These are phyloP conservation scores for Fraxinus dipetala DNA, from an alignment of 305 asterid species.

Conservation along the genomic window DNA sequence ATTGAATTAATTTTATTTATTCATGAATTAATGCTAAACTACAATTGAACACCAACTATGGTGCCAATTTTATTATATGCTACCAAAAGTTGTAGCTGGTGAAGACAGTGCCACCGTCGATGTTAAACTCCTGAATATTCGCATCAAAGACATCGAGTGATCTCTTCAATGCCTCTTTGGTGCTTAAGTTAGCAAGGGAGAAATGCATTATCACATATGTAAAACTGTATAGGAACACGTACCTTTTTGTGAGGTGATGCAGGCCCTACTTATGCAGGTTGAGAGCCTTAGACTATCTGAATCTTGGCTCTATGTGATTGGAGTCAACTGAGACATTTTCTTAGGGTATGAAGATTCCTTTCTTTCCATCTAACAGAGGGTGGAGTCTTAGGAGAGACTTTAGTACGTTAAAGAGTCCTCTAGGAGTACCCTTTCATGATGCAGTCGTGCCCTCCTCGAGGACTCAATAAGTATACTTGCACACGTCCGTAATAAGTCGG, in stretches of 20 bases:
- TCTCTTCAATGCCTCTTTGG: background rate
- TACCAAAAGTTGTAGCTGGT: background rate
- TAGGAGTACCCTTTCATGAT: background rate
- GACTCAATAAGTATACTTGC: background rate
- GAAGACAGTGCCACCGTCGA: background rate
- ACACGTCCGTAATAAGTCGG: background rate
- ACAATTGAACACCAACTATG: background rate
- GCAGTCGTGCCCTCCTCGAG: background rate
- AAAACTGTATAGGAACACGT: background rate
- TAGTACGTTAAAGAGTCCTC: background rate
- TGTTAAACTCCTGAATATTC: background rate
- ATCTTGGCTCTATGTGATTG: background rate
- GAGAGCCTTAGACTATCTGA: background rate
- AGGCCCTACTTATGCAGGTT: background rate
- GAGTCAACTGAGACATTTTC: background rate
- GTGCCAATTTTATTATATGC: background rate
- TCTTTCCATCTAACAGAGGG: background rate
- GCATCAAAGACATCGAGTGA: background rate
- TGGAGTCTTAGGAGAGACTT: background rate
- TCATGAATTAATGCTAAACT: background rate
- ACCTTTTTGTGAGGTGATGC: background rate
- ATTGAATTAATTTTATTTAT: background rate
- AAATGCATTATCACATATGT: background rate
- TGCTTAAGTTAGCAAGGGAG: background rate
- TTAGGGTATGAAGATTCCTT: background rate